Base-by-base conservation (phyloP, 163 green algal genomes). In the Chlorella variabilis region DNA sequence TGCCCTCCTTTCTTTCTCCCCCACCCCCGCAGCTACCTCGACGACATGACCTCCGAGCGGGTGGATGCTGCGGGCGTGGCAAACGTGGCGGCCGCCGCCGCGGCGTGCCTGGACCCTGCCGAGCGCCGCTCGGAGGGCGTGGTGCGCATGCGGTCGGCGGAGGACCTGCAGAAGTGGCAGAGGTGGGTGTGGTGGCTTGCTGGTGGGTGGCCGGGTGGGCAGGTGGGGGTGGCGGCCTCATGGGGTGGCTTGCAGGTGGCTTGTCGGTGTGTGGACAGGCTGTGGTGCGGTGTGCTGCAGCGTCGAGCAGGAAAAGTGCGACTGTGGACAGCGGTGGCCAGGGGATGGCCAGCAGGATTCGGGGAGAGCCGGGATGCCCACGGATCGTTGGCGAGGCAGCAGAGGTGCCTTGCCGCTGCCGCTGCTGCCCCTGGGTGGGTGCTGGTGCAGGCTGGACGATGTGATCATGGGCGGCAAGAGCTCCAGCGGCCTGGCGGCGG, bases 391-490 rank as follows among this genome's bases (percentile, higher is more conserved):
- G n/a, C n/a, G n/a, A n/a, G n/a, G n/a, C n/a, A n/a, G n/a, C n/a
- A n/a, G n/a, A n/a, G n/a, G n/a, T n/a, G n/a, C n/a, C n/a, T n/a
- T n/a, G n/a, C n/a, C n/a, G n/a, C n/a, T n/a, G n/a, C n/a, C n/a
- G n/a, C n/a, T n/a, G n/a, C n/a, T n/a, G n/a, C n/a, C n/a, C n/a
- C n/a, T n/a, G n/a, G n/a, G n/a, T n/a, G n/a, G n/a, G n/a, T n/a
- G 5, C 15, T 54, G 45, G 4, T 36, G 48, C 48, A 77, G 71
- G 34, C 85, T 96, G 83, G 93, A 98, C 86, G 94, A 98, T 70
- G 91, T 95, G 49, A 97, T 98, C 86, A 98, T 98, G 94, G 94
- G 93, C 36, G 89, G 93, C 9, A 67, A 89, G 51, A 93, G 83
- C 27, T 66, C 69, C 78, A 91, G 83, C 80, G 74, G 9, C 17